Evolutionary conservation across 2,329 filamentous ascomycete genomes (phyloP), one percentile per base, ranked within the genome.

Genomic region (Phialocephala sp.): DNA sequence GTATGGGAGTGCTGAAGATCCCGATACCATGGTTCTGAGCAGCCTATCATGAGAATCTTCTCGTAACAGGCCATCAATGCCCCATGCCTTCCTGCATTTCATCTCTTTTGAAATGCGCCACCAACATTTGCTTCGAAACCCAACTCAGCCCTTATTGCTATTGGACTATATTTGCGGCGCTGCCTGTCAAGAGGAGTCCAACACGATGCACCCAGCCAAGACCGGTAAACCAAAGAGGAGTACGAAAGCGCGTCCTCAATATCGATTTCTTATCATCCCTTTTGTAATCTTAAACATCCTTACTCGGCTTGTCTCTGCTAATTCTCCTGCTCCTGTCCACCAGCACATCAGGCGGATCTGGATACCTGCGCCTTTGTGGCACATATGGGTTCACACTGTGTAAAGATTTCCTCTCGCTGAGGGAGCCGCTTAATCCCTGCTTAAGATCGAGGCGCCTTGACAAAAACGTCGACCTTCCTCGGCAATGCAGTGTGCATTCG

Each of bases 381-480:
- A 54, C 50, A 32, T 54, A 12, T 35, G 3, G 50, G 24, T 12
- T 20, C 24, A 54, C 50, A 32, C 35, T 32, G 45, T 50, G 45
- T 22, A 22, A 22, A 11, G 6, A n/a, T 50, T 9, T 6, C 6
- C 9, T 8, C 45, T 50, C n/a, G n/a, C 9, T 22, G 45, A 27
- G 14, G 50, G 50, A 54, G 50, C 50, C 50, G 50, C 50, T 32
- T 35, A 12, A 54, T 35, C 50, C 50, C 27, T 54, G 50, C 50
- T 5, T 5, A 24, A 18, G 45, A 50, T 50, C 27, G 14, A 54
- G 50, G 24, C 50, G 27, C 24, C 14, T n/a, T 54, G 50, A 35
- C 50, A 54, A 54, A 35, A 54, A 54, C 50, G 50, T 54, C 27
- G 50, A 32, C 27, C 27, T 50, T 50, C 6, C 45, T 54, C 50